Percentiles rank a stretch among this genome's conserved stretches.
These are phyloP conservation scores for Hyaloperonospora arabidopsidis DNA, from an alignment of 352 stramenopile species.

Conservation along the genomic window DNA sequence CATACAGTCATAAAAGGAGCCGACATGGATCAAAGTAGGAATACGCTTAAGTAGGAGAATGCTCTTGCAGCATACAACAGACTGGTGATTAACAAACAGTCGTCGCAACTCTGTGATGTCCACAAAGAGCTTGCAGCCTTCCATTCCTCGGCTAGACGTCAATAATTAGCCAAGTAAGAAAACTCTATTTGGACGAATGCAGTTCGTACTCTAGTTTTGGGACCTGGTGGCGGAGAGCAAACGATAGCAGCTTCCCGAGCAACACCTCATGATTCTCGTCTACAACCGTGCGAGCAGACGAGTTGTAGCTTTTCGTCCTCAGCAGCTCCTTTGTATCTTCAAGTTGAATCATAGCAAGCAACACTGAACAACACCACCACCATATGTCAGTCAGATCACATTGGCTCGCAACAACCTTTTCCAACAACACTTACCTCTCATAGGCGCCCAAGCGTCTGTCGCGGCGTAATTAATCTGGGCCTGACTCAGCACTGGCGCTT, in stretches of 20 bases:
- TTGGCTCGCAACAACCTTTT: background rate
- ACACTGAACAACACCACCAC: slow-evolving; percentile 33
- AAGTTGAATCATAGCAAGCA: slow-evolving; percentile 69
- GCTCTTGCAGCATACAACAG: too few species aligned
- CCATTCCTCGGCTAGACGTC: too few species aligned
- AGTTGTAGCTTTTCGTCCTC: slow-evolving; percentile 63
- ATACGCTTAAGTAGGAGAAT: too few species aligned
- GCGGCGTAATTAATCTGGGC: slow-evolving; percentile 76
- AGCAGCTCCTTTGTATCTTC: slow-evolving; percentile 47
- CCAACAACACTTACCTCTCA: slow-evolving; percentile 40
- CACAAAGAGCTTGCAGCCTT: too few species aligned
- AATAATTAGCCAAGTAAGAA: too few species aligned
- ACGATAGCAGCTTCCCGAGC: slow-evolving; percentile 41
- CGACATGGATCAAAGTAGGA: too few species aligned
- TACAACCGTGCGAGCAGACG: slow-evolving; percentile 27
- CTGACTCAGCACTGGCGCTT: slow-evolving; percentile 47
- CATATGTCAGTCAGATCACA: slow-evolving; percentile 1
- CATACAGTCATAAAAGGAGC: too few species aligned
- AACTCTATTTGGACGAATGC: too few species aligned
- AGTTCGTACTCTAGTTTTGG: slow-evolving; percentile 3
- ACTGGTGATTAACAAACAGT: too few species aligned
- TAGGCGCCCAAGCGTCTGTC: slow-evolving; percentile 68
- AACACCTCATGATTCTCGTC: slow-evolving; percentile 39
- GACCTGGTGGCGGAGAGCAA: slow-evolving; percentile 25
- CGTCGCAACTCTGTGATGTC: too few species aligned